Conservation (phyloP, 2,329 filamentous ascomycete genomes). For the Claviceps sp. region DNA sequence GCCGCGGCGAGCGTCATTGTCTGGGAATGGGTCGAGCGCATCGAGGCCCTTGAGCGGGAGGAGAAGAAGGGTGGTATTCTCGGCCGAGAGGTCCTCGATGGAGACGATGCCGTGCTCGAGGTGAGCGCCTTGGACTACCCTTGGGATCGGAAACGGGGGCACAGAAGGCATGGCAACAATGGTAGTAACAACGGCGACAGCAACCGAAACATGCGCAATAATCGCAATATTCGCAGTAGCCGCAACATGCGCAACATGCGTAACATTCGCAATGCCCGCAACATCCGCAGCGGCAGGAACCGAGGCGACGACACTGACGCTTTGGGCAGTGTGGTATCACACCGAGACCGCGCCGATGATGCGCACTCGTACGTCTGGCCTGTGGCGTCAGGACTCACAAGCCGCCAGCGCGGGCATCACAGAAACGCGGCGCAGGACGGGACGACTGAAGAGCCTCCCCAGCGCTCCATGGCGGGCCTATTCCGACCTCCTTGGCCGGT, state of each 20-base stretch:
- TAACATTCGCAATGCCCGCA: background rate
- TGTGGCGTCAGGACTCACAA: constrained; percentile 14
- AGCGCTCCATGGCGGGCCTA: constrained; percentile 20
- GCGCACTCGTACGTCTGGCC: constrained; percentile 14
- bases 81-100: constrained; percentile 82
- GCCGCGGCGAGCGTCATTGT: constrained; percentile 92
- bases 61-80: constrained; percentile 90
- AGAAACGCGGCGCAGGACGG: constrained; percentile 9
- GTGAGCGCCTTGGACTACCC: constrained; percentile 36
- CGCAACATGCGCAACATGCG: constrained; percentile 13
- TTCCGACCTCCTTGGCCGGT: constrained; percentile 42
- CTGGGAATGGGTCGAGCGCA: constrained; percentile 96
- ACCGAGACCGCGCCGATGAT: background rate
- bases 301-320: background rate
- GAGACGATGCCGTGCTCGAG: constrained; percentile 86
- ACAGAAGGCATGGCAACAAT: constrained; percentile 21
- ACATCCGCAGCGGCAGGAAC: background rate
- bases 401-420: constrained; percentile 13
- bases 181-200: constrained; percentile 10
- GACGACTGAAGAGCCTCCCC: constrained; percentile 12
- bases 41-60: constrained; percentile 81
- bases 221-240: constrained; percentile 15
- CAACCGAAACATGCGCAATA: constrained; percentile 11
- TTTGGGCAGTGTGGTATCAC: background rate
- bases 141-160: constrained; percentile 29